A percentile compares a stretch with the other conserved stretches of the same genome.
These are phyloP conservation scores for Drosera capensis DNA, from an alignment of 148 eudicot species.

Conservation along the genomic window DNA sequence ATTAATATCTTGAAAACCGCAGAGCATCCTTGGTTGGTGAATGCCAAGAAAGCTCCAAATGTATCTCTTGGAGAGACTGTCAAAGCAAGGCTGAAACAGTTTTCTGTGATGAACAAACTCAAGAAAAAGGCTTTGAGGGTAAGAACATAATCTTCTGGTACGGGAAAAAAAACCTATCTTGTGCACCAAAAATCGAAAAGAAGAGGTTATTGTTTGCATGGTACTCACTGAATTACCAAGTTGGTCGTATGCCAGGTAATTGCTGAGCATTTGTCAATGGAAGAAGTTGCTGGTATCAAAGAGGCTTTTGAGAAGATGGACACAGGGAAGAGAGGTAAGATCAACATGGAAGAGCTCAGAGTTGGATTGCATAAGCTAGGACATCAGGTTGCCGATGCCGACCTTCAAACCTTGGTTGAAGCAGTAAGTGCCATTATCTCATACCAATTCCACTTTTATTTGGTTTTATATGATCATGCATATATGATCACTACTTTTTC, in stretches of 20 bases:
- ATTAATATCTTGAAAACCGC: constrained; percentile 10
- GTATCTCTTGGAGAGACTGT: constrained; percentile 75
- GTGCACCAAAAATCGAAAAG: not conserved
- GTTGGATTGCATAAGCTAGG: constrained; percentile 53
- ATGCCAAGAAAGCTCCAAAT: constrained; percentile 69
- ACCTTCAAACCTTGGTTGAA: constrained; percentile 31
- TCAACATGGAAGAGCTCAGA: constrained; percentile 45
- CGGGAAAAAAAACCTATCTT: not conserved
- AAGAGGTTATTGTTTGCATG: not conserved
- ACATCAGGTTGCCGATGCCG: constrained; percentile 22
- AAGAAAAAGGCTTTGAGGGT: constrained; percentile 78
- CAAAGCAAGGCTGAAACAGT: constrained; percentile 76
- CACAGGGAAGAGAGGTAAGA: constrained; percentile 46
- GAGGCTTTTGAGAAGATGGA: constrained; percentile 65
- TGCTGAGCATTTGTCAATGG: constrained; percentile 72
- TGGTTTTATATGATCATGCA: no score
- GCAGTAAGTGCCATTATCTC: constrained; percentile 19
- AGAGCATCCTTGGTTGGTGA: constrained; percentile 79
- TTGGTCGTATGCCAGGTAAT: constrained; percentile 33
- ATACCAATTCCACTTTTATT: not conserved
- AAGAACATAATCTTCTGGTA: not conserved
- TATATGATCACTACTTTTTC: not conserved
- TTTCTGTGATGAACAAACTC: constrained; percentile 85
- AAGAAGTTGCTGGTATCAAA: constrained; percentile 61
- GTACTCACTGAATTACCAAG: not conserved